Conservation (phyloP, 2,329 filamentous ascomycete species). For the Pezicula radicicola region DNA sequence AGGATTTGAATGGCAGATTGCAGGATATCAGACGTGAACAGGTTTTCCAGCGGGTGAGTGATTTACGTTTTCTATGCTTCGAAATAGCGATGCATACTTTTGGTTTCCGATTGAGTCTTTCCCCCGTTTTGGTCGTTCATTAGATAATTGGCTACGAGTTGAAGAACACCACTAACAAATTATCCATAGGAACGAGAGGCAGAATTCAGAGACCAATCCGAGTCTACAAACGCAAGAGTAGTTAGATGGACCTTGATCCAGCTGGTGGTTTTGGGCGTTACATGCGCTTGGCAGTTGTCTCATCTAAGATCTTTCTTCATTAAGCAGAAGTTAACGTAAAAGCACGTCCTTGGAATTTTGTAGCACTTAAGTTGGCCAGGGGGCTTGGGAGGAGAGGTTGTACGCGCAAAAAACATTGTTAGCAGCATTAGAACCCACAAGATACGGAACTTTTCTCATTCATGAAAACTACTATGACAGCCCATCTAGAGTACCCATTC, state of each 20-base stretch:
- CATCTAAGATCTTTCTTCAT: conserved; percentile 98
- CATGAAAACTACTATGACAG: conserved; percentile 19
- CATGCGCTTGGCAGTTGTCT: conserved; percentile 95
- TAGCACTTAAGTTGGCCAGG: not conserved
- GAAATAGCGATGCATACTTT: not conserved
- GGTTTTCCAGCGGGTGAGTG: conserved; percentile 83
- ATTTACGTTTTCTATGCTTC: not conserved
- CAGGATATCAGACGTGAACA: conserved; percentile 91
- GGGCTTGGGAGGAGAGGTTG: not conserved
- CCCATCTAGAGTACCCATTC: conserved; percentile 28
- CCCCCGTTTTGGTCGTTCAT: too few species aligned
- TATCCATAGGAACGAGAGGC: conserved; percentile 80
- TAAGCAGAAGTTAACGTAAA: conserved; percentile 97
- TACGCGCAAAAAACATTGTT: not conserved
- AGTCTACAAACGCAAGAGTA: conserved; percentile 86
- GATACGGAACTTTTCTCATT: conserved; percentile 21
- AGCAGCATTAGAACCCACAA: not conserved
- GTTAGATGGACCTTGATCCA: conserved; percentile 94
- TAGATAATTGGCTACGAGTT: conserved; percentile 1
- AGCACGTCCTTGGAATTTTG: not conserved
- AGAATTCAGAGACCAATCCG: conserved; percentile 97
- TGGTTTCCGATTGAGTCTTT: not conserved
- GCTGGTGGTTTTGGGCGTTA: conserved; percentile 75
- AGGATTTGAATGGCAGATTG: conserved; percentile 83
- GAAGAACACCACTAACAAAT: conserved; percentile 8